These are phyloP conservation scores for Thelonectria olida DNA, from an alignment of 2,329 filamentous ascomycete genomes.

Conservation along the genomic window DNA sequence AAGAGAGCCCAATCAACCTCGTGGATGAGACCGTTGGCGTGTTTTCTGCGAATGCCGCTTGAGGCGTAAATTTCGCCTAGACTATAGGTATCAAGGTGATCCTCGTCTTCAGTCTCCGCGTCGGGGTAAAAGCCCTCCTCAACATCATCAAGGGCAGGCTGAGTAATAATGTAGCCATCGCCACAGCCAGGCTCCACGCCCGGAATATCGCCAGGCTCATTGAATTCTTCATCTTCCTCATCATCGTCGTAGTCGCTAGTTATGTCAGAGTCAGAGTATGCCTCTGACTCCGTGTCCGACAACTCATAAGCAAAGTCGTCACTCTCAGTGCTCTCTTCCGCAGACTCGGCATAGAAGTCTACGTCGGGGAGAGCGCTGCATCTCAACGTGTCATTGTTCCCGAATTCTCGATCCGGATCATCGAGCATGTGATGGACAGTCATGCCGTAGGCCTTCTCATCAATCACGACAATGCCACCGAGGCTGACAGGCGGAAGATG, in stretches of 20 bases:
- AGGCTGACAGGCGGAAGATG: constrained; percentile 92
- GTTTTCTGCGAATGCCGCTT: constrained; percentile 84
- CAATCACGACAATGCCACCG: constrained; percentile 85
- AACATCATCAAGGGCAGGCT: constrained; percentile 90
- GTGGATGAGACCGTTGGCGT: constrained; percentile 77
- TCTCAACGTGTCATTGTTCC: constrained; percentile 37
- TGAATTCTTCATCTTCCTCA: constrained; percentile 64
- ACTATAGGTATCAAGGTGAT: constrained; percentile 83
- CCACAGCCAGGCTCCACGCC: constrained; percentile 80
- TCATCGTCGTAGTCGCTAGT: constrained; percentile 64
- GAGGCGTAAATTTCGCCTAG: constrained; percentile 89
- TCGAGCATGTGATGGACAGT: constrained; percentile 98
- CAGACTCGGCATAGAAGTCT: constrained; percentile 55
- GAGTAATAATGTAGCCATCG: constrained; percentile 83
- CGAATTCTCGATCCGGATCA: constrained; percentile 63
- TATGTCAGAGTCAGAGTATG: constrained; percentile 59
- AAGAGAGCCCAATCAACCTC: constrained; percentile 98
- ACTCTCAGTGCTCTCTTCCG: constrained; percentile 53
- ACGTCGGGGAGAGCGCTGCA: constrained; percentile 53
- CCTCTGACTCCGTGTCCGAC: constrained; percentile 68
- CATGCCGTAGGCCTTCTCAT: constrained; percentile 89
- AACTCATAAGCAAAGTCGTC: constrained; percentile 70
- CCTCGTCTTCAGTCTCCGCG: constrained; percentile 76
- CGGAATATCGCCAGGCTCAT: constrained; percentile 78
- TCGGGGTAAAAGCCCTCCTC: constrained; percentile 83